Percentiles rank a stretch among this genome's conserved stretches.
These are phyloP conservation scores for Globisporangium radiosum DNA, from an alignment of 352 stramenopile species.

Conservation along the genomic window DNA sequence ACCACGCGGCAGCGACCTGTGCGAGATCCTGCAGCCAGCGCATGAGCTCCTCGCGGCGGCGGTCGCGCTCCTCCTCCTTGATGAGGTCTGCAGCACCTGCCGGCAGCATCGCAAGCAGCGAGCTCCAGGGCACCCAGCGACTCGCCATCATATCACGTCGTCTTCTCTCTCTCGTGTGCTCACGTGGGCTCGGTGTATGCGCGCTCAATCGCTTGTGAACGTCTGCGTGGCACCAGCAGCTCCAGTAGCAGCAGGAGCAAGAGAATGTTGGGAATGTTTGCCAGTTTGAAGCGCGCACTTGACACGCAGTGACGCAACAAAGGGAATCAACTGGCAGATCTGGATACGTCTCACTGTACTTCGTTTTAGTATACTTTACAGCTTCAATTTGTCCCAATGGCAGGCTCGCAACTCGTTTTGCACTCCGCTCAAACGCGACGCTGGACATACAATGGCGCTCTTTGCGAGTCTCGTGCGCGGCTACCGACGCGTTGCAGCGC, in stretches of 20 bases:
- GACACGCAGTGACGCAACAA: no score
- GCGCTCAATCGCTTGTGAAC: no score
- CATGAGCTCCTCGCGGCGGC: conserved; percentile 35
- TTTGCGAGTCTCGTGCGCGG: conserved; percentile 42
- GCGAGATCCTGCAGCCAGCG: conserved; percentile 19
- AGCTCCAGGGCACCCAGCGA: conserved; percentile 39
- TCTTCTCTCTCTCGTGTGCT: background rate
- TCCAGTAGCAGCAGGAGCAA: no score
- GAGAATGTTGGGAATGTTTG: no score
- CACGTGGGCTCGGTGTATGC: no score
- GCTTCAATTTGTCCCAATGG: no score
- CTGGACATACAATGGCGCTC: conserved; percentile 18
- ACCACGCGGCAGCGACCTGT: conserved; percentile 28
- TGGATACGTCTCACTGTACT: no score
- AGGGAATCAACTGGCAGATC: background rate
- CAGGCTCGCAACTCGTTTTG: no score
- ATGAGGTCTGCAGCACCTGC: conserved; percentile 32
- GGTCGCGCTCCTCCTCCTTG: conserved; percentile 40
- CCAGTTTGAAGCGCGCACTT: no score
- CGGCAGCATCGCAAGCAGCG: conserved; percentile 47
- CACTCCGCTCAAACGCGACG: no score
- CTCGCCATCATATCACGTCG: conserved; percentile 7
- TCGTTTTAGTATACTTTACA: no score
- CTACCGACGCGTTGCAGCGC: conserved; percentile 42
- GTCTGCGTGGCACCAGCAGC: no score